phyloP scores from a whole-genome alignment of 2,329 filamentous ascomycete species.

The Emydomyces testavorans region DNA sequence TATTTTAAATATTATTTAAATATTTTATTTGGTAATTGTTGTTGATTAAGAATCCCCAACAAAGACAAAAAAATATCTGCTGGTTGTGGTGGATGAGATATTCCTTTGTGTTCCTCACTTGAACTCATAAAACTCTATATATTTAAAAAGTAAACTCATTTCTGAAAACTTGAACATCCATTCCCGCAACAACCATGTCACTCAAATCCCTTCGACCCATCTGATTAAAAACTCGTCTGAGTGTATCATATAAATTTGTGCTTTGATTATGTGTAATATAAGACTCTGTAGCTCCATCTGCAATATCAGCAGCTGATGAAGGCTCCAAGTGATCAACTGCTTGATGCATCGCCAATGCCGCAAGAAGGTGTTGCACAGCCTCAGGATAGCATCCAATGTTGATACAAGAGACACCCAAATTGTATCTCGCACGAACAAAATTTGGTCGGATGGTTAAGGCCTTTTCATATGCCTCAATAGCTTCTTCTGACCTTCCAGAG shows the following conservation, averaged over 20 bases:
- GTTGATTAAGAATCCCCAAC: too few relatives aligned
- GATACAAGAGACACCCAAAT: constrained; percentile 90
- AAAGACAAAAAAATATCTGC: too few relatives aligned
- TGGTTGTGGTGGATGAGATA: too few relatives aligned
- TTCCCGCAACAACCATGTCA: constrained; percentile 75
- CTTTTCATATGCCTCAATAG: constrained; percentile 91
- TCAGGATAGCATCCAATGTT: constrained; percentile 93
- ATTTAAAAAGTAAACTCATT: constrained; percentile 75
- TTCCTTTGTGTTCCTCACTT: too few relatives aligned
- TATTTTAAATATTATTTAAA: too few relatives aligned
- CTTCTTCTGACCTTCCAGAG: constrained; percentile 83
- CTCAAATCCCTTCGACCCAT: constrained; percentile 84
- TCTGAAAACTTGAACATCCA: constrained; percentile 82
- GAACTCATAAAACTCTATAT: too few relatives aligned
- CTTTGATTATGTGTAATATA: constrained; percentile 73
- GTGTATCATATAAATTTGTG: constrained; percentile 91
- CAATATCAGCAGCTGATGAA: constrained; percentile 70
- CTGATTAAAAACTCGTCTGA: constrained; percentile 87
- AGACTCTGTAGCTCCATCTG: constrained; percentile 52
- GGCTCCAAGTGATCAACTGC: constrained; percentile 76
- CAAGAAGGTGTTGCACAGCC: constrained; percentile 82
- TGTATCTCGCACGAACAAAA: constrained; percentile 94
- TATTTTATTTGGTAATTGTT: too few relatives aligned
- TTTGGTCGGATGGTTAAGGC: constrained; percentile 83
- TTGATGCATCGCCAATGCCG: constrained; percentile 90